phyloP scores from a whole-genome alignment of 371 early-diverging fungal species.

The Nematocida ausubeli region DNA sequence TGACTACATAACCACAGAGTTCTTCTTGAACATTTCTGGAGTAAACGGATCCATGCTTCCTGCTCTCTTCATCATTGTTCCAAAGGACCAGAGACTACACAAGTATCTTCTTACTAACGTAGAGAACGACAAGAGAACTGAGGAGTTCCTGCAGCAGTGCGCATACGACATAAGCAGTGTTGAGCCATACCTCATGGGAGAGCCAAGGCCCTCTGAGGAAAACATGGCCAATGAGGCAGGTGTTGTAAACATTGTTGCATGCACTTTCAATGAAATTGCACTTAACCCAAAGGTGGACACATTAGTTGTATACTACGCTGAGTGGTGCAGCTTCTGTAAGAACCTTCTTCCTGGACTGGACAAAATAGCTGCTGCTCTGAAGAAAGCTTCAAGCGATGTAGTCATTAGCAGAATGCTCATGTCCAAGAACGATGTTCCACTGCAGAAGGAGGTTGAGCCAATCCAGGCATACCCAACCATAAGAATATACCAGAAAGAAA shows the following conservation, averaged over 20 bases:
- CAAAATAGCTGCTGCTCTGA: conserved; percentile 28
- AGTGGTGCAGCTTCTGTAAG: conserved; percentile 53
- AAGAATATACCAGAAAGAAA: conserved; percentile 55
- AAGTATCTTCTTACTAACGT: conserved; percentile 33
- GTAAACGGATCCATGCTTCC: conserved; percentile 15
- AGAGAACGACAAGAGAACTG: not conserved
- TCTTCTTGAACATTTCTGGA: conserved; percentile 46
- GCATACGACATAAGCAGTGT: not conserved
- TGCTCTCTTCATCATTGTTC: conserved; percentile 10
- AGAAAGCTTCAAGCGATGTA: not conserved
- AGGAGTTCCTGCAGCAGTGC: conserved; percentile 5
- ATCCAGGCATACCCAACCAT: conserved; percentile 58
- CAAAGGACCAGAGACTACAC: conserved; percentile 1
- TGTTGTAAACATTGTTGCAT: conserved; percentile 7
- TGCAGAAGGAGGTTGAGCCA: conserved; percentile 21
- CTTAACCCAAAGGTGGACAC: conserved; percentile 20
- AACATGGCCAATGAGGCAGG: conserved; percentile 9
- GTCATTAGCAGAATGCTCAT: conserved; percentile 43
- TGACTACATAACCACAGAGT: conserved; percentile 33
- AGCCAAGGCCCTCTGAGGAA: conserved; percentile 11
- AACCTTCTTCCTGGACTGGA: conserved; percentile 43
- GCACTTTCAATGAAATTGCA: conserved; percentile 24
- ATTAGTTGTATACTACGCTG: conserved; percentile 49
- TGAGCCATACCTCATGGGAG: conserved; percentile 32
- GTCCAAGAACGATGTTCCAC: conserved; percentile 56